These are phyloP conservation scores for Fusarium sp. DNA, from an alignment of 2,329 filamentous ascomycete genomes.

Conservation along the genomic window DNA sequence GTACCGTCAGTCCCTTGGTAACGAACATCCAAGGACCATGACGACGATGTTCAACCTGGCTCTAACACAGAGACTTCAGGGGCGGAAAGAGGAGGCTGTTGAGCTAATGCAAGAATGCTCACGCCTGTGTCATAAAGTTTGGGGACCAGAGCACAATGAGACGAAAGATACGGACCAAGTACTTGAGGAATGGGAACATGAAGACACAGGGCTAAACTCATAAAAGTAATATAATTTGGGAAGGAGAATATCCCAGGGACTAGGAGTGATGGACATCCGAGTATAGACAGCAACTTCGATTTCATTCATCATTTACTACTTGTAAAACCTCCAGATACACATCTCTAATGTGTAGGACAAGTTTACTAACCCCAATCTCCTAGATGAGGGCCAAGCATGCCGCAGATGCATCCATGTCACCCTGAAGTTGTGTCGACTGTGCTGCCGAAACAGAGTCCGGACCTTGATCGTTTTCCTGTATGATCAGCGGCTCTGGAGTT, in stretches of 20 bases:
- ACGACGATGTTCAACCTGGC: not conserved
- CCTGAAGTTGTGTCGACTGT: not conserved
- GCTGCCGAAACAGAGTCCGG: not conserved
- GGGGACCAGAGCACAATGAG: not conserved
- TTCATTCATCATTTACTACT: not conserved
- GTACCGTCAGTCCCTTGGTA: not conserved
- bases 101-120: not conserved
- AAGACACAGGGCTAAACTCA: not conserved
- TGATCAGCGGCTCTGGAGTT: not conserved
- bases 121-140: not conserved
- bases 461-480: slow-evolving; percentile 6
- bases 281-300: not conserved
- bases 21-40: not conserved
- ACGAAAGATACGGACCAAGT: not conserved
- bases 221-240: not conserved
- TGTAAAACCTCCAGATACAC: not conserved
- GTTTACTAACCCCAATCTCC: not conserved
- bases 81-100: not conserved
- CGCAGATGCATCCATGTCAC: not conserved
- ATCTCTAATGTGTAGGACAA: not conserved
- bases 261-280: not conserved
- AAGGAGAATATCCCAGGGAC: not conserved
- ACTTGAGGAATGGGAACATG: not conserved
- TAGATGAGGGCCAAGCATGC: not conserved
- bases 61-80: not conserved